phyloP scores from a whole-genome alignment of 805 yeast species.

The Wickerhamomyces kurtzmanii region DNA sequence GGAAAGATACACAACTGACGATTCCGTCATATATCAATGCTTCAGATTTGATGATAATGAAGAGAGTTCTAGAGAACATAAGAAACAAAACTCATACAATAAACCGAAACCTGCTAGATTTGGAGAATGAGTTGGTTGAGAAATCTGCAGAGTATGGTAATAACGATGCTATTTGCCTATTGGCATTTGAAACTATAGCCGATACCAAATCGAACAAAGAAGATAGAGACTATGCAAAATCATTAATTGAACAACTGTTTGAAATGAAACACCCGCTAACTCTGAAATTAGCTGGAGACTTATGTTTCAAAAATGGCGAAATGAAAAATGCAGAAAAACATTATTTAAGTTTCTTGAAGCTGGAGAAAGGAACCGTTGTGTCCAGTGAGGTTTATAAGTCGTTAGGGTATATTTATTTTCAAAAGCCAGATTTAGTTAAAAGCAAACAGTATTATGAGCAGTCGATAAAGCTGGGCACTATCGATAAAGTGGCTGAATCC shows the following conservation, averaged over 20 bases:
- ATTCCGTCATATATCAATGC: conserved; percentile 41
- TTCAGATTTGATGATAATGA: conserved; percentile 57
- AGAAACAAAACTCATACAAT: conserved; percentile 51
- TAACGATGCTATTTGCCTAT: conserved; percentile 66
- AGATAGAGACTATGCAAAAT: conserved; percentile 55
- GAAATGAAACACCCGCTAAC: conserved; percentile 62
- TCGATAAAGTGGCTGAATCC: conserved; percentile 58
- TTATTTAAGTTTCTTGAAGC: conserved; percentile 46
- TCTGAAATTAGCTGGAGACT: conserved; percentile 71
- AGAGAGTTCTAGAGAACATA: conserved; percentile 52
- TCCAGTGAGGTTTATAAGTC: conserved; percentile 68
- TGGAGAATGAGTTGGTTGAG: conserved; percentile 72
- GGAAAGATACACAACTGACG: conserved; percentile 11
- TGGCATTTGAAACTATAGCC: conserved; percentile 57
- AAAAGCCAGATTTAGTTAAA: conserved; percentile 34
- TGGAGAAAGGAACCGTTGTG: conserved; percentile 47
- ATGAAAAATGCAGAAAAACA: conserved; percentile 45
- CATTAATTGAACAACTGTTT: conserved; percentile 47
- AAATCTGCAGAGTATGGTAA: conserved; percentile 78
- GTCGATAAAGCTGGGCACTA: conserved; percentile 50
- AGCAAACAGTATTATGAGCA: conserved; percentile 54
- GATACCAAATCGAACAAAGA: conserved; percentile 29
- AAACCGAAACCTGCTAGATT: conserved; percentile 41
- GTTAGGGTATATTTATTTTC: conserved; percentile 54
- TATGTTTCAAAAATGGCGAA: conserved; percentile 42